Base-by-base conservation (phyloP, 352 stramenopile species). In the Phytophthora capsici region DNA sequence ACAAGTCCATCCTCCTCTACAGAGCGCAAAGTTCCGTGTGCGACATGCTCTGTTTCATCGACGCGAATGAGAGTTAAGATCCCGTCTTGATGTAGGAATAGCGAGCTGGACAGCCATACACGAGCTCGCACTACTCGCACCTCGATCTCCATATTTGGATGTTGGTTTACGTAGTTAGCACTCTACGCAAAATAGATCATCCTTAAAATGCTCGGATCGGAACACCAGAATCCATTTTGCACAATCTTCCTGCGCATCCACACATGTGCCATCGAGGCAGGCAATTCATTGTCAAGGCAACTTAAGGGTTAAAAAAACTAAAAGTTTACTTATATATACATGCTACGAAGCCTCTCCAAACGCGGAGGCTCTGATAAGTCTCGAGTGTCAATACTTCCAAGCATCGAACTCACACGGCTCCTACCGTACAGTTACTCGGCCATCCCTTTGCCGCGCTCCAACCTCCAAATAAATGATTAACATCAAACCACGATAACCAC, bases 401-500 rank as follows among this genome's bases (percentile, higher is more conserved):
- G 59, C 50, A 68, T 41, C 47, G 64, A 68, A 58, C 51, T 57
- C 41, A 70, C 43, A 64, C 48, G 60, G 45, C 48, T 63, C 48
- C 37, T 67, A 38, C 43, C 59, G 23, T 66, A 54, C 59, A 58
- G 34, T 44, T 47, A 68, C 19, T 48, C 28, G 32, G 43, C 38
- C 52, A 58, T 58, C 36, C 30, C 66, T n/a, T n/a, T n/a, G n/a
- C n/a, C 30, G 46, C 56, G 52, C 64, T 66, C 43, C 43, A 10
- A 52, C 12, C 58, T 69, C 55, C 51, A 54, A 75, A 79, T 76
- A 79, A 79, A 79, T 79, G 62, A 76, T 71, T 50, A 48, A 67
- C 48, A 67, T 14, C 48, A 69, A 69, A 46, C 23, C 52, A 66
- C 47, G 17, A 37, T 32, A 38, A 34, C 57, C 56, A 37, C 25